Conservation (phyloP, 768 basidiomycete genomes). For the Vishniacozyma victoriae region DNA sequence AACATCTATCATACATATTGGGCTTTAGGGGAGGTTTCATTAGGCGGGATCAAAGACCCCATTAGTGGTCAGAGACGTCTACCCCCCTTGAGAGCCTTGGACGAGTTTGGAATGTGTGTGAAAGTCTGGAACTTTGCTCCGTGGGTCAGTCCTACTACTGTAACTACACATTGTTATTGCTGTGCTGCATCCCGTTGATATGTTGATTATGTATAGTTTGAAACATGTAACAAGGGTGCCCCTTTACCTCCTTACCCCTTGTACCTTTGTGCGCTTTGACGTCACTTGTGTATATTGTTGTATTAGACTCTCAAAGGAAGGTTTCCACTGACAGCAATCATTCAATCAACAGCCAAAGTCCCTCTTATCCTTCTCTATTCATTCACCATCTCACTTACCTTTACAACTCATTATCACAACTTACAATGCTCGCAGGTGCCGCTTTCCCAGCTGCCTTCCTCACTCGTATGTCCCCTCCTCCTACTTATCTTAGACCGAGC, state of each 20-base stretch:
- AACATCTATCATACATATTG: conserved; percentile 17
- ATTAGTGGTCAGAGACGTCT: neutral
- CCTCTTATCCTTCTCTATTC: no score
- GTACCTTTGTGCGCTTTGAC: neutral
- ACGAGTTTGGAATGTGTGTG: conserved; percentile 13
- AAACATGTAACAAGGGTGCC: neutral
- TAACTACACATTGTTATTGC: neutral
- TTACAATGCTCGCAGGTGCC: conserved; percentile 17
- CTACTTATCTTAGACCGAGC: neutral
- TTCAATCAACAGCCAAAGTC: no score
- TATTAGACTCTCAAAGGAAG: no score
- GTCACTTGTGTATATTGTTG: no score
- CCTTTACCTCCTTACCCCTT: neutral
- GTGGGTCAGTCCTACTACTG: neutral
- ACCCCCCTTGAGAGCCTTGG: conserved; percentile 6
- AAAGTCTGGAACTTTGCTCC: conserved; percentile 21
- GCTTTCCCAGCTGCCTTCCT: conserved; percentile 23
- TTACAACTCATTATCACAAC: no score
- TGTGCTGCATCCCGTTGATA: neutral
- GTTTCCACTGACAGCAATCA: no score
- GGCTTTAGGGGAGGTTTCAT: conserved; percentile 9
- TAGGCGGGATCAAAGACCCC: conserved; percentile 5
- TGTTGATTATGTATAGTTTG: neutral
- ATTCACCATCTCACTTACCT: no score
- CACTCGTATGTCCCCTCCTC: conserved; percentile 9